Evolutionary conservation across 2,329 filamentous ascomycete species (phyloP).

Genomic region (Aspergillus neoniger): DNA sequence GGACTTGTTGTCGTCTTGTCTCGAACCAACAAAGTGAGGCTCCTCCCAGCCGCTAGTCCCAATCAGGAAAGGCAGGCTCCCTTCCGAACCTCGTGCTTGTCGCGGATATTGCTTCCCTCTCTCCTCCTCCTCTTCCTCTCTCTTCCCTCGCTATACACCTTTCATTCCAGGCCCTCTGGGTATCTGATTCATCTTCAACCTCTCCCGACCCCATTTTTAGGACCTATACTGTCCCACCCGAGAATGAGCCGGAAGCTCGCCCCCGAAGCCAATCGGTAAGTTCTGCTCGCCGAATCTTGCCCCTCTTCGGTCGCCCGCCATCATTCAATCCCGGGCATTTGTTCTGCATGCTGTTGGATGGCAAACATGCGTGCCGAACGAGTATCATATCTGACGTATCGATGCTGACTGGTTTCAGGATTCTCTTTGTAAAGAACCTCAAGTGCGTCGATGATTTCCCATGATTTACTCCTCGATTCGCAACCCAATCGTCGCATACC

Average conservation of each 20-base stretch:
- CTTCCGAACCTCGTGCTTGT: slow-evolving; percentile 32
- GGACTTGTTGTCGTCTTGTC: slow-evolving; percentile 1
- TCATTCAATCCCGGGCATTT: neutral
- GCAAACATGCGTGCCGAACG: neutral
- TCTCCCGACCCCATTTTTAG: slow-evolving; percentile 20
- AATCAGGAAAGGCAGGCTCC: slow-evolving; percentile 24
- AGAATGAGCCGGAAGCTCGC: slow-evolving; percentile 73
- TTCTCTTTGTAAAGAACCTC: slow-evolving; percentile 99
- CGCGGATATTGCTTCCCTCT: slow-evolving; percentile 25
- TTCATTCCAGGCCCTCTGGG: slow-evolving; percentile 22
- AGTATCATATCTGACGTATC: neutral
- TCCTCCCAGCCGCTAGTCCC: slow-evolving; percentile 23
- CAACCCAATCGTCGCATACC: slow-evolving; percentile 6
- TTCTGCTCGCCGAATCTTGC: slow-evolving; percentile 31
- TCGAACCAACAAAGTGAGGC: slow-evolving; percentile 21
- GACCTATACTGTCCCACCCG: slow-evolving; percentile 26
- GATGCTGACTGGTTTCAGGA: slow-evolving; percentile 57
- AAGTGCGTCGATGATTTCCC: slow-evolving; percentile 60
- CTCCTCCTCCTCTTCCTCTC: slow-evolving; percentile 16
- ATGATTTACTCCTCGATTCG: slow-evolving; percentile 5
- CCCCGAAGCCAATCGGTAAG: slow-evolving; percentile 98
- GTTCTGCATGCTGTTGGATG: neutral
- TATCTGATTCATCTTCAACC: slow-evolving; percentile 25
- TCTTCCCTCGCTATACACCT: slow-evolving; percentile 22
- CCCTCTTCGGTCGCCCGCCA: slow-evolving; percentile 25